These are phyloP conservation scores for Diutina siamensis DNA, from an alignment of 1,139 yeast genomes.

Conservation along the genomic window DNA sequence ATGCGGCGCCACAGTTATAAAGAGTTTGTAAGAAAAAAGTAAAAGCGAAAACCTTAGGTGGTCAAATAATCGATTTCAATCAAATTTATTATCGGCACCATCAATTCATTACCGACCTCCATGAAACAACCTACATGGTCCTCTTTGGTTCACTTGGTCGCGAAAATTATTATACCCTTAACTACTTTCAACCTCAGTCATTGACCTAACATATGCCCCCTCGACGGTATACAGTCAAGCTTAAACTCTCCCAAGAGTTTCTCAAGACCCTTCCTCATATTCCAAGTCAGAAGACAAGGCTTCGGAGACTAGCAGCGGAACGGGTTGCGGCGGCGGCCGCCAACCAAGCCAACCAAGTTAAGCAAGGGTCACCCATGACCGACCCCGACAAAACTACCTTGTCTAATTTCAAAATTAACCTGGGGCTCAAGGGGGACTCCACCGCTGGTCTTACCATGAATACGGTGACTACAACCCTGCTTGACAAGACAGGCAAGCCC, in stretches of 20 bases:
- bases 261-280: slow-evolving; percentile 26
- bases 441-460: slow-evolving; percentile 35
- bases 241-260: slow-evolving; percentile 20
- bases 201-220: too few species aligned
- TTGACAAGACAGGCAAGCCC: slow-evolving; percentile 10
- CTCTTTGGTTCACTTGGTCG: neutral
- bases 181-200: too few species aligned
- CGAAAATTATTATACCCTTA: too few species aligned
- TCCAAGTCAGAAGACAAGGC: slow-evolving; percentile 20
- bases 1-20: neutral
- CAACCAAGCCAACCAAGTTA: slow-evolving; percentile 15
- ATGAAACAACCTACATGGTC: too few species aligned
- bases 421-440: slow-evolving; percentile 31
- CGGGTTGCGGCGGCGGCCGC: slow-evolving; percentile 12
- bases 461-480: slow-evolving; percentile 12
- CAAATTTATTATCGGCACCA: too few species aligned
- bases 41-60: too few species aligned
- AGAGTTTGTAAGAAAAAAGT: too few species aligned
- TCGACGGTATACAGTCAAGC: slow-evolving; percentile 19
- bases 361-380: slow-evolving; percentile 9
- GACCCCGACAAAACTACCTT: slow-evolving; percentile 13
- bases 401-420: slow-evolving; percentile 22
- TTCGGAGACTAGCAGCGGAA: slow-evolving; percentile 17
- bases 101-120: too few species aligned
- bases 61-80: too few species aligned